Evolutionary conservation across 768 basidiomycete species (phyloP).

Genomic region (Suillus subaureus): DNA sequence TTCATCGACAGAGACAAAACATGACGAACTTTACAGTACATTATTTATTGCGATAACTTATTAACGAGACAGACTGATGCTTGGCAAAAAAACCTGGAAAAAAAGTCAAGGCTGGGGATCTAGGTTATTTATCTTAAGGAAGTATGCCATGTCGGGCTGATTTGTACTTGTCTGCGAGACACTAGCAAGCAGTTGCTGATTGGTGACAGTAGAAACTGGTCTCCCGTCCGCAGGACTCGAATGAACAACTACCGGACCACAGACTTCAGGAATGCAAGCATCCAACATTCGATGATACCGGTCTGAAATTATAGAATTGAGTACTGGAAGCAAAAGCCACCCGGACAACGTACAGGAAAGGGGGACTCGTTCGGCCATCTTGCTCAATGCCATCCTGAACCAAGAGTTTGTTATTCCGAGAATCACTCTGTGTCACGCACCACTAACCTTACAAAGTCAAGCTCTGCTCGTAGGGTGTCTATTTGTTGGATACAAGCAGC

Average conservation of each 20-base stretch:
- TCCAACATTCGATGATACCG: conserved; percentile 28
- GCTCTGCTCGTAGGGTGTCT: conserved; percentile 59
- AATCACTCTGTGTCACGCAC: neutral
- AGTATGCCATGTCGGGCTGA: conserved; percentile 16
- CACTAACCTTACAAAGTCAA: conserved; percentile 69
- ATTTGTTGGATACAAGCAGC: conserved; percentile 58
- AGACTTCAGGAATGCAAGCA: conserved; percentile 16
- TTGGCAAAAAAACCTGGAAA: neutral
- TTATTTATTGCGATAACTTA: conserved; percentile 10
- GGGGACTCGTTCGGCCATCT: conserved; percentile 68
- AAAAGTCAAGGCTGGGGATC: conserved; percentile 1
- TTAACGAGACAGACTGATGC: neutral
- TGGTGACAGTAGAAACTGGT: conserved; percentile 12
- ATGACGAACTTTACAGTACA: neutral
- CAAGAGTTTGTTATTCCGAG: neutral
- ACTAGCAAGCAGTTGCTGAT: conserved; percentile 15
- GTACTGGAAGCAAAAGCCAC: neutral
- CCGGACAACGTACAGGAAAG: conserved; percentile 48
- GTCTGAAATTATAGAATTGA: conserved; percentile 12
- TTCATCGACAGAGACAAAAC: neutral
- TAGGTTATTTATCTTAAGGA: conserved; percentile 11
- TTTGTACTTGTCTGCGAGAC: conserved; percentile 14
- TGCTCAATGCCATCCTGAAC: conserved; percentile 55
- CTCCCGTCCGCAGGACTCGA: conserved; percentile 11
- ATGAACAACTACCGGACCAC: conserved; percentile 7